Percentiles rank a stretch among this genome's conserved stretches.
phyloP scores from a whole-genome alignment of 2,329 filamentous ascomycete genomes.

The Furcasterigmium sp. region DNA sequence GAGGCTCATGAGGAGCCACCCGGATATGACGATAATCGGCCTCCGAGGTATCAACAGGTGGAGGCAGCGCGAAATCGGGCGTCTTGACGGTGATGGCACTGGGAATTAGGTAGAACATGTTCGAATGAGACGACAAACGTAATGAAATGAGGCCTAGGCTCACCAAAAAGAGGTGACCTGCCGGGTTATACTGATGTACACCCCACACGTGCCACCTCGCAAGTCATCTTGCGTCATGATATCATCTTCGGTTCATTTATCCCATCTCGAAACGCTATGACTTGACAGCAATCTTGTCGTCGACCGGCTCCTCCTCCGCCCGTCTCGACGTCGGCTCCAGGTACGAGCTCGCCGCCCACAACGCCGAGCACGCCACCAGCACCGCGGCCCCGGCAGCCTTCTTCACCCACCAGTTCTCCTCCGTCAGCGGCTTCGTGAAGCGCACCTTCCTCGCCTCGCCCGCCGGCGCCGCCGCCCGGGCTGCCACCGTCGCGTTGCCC shows the following conservation, averaged over 20 bases:
- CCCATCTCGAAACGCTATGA: neutral
- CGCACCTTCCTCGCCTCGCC: conserved; percentile 9
- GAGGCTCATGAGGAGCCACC: too few species aligned
- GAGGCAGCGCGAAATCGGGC: too few species aligned
- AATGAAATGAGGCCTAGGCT: too few species aligned
- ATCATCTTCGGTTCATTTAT: neutral
- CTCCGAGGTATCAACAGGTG: too few species aligned
- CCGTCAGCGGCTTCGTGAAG: conserved; percentile 53
- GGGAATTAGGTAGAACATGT: too few species aligned
- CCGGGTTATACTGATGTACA: too few species aligned
- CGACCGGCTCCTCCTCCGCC: neutral
- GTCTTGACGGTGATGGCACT: too few species aligned
- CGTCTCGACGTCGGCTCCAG: conserved; percentile 27
- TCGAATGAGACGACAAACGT: too few species aligned
- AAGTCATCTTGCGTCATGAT: neutral
- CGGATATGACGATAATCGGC: too few species aligned
- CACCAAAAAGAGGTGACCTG: too few species aligned
- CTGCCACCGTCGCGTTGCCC: conserved; percentile 10
- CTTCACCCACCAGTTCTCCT: conserved; percentile 63
- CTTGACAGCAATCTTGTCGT: neutral
- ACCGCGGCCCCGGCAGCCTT: conserved; percentile 58
- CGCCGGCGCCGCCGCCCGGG: conserved; percentile 12
- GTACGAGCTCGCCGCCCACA: conserved; percentile 55
- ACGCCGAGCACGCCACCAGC: conserved; percentile 53
- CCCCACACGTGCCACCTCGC: too few species aligned